Evolutionary conservation across 73 alveolate species (phyloP), one percentile per base, ranked within the genome.

Genomic region (Breviolum minutum): DNA sequence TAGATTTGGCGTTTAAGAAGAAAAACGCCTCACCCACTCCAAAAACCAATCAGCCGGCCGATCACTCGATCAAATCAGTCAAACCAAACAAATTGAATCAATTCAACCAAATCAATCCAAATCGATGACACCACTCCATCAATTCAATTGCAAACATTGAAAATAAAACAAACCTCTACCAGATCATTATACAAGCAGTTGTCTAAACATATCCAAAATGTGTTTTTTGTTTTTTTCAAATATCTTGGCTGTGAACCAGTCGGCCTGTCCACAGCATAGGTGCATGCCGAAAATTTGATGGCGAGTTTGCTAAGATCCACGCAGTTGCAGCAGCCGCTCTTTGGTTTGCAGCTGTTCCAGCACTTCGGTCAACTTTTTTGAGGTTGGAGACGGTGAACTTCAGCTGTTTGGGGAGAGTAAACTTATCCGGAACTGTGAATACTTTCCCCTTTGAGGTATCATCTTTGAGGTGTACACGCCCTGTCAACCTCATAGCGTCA

Each of bases 201-300:
- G 54, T 40, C 54, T 40, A 40, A 40, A 40, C 54, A 40, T 2
- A 40, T 40, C 54, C 54, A 2, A 40, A 40, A 40, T 40, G 54
- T 40, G 54, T 40, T 40, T 9, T 29, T 8, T 77, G 86, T 0
- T 0, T 71, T 0, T 64, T 27, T 27, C 24, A 27, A 24, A 9
- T n/a, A 6, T 40, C 54, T 40, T 40, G 54, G 54, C 54, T 40
- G 54, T 40, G 48, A 54, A 48, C 32, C 24, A 40, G 73, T 14
- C 54, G 54, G 26, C 95, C 95, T 88, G 95, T 88, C 95, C 95
- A 88, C 22, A 71, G 61, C 68, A 29, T 69, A n/a, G 69, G 68
- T 4, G 68, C 85, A 14, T 48, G 6, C 16, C 4, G 16, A 60
- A 88, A 88, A 19, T 69, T 60, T 2, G 69, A 4, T 24, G 85